Percentiles rank a stretch among this genome's conserved stretches.
Evolutionary conservation across 495 filamentous ascomycete species (phyloP).

Genomic region (Articulospora tetracladia): DNA sequence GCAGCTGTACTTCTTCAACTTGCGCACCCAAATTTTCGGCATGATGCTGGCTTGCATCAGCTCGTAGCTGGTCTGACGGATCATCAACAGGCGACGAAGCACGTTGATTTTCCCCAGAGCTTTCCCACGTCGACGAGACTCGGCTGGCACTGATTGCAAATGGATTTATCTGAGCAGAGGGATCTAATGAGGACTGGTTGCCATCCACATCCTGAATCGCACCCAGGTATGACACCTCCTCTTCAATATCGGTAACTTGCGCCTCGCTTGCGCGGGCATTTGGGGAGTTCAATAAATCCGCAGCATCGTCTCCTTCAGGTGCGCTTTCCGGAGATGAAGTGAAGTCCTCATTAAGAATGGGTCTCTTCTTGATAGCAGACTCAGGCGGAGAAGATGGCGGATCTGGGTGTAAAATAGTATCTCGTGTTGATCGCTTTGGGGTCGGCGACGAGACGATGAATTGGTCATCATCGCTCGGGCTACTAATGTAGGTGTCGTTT

Average conservation of each 20-base stretch:
- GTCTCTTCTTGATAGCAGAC: constrained; percentile 9
- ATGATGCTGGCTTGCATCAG: background rate
- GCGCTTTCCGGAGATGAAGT: constrained; percentile 16
- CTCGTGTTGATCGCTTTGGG: constrained; percentile 39
- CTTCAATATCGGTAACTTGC: background rate
- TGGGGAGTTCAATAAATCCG: background rate
- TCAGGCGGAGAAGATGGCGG: constrained; percentile 53
- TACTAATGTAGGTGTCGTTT: constrained; percentile 45
- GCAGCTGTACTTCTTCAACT: background rate
- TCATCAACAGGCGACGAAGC: background rate
- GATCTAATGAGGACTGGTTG: constrained; percentile 3
- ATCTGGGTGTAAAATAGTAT: constrained; percentile 40
- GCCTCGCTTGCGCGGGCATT: background rate
- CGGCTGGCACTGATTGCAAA: constrained; percentile 1
- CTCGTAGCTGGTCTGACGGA: constrained; percentile 6
- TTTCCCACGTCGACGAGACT: constrained; percentile 11
- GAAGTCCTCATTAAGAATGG: constrained; percentile 3
- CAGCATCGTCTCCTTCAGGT: background rate
- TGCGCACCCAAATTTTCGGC: background rate
- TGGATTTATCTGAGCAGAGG: constrained; percentile 24
- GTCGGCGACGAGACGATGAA: constrained; percentile 83
- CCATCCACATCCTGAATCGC: background rate
- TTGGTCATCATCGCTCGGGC: constrained; percentile 47
- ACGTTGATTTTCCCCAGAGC: background rate
- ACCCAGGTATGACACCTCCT: background rate